A percentile compares a stretch with the other conserved stretches of the same genome.
phyloP scores from a whole-genome alignment of 139 green algal genomes.

The Coelastrella sp. region DNA sequence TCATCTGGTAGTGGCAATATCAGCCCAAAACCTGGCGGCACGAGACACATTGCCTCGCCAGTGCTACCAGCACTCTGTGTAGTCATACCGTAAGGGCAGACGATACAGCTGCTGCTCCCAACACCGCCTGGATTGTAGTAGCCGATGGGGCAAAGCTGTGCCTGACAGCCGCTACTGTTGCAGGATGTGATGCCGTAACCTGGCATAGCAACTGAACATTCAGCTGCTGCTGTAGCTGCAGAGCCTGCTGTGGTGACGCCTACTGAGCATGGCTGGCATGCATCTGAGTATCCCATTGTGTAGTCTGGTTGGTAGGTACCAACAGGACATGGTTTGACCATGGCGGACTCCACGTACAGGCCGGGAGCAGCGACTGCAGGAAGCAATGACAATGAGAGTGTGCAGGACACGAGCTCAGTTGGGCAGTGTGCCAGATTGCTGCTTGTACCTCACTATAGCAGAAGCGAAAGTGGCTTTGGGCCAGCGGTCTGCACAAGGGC shows the following conservation, averaged over 20 bases:
- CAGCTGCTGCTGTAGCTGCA: slow-evolving; percentile 7
- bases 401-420: no score
- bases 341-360: not conserved
- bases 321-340: not conserved
- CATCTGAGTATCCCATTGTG: not conserved
- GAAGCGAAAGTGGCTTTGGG: no score
- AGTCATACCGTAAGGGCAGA: slow-evolving; percentile 4
- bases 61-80: not conserved
- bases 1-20: not conserved
- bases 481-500: no score
- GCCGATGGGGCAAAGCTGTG: not conserved
- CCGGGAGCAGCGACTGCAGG: slow-evolving; percentile 13
- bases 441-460: no score
- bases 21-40: not conserved
- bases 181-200: slow-evolving; percentile 9
- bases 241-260: slow-evolving; percentile 10
- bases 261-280: not conserved
- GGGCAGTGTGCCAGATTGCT: no score
- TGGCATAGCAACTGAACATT: not conserved
- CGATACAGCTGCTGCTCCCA: slow-evolving; percentile 7
- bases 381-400: not conserved
- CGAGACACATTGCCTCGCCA: not conserved
- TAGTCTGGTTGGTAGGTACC: slow-evolving; percentile 15
- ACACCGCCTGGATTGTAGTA: slow-evolving; percentile 9
- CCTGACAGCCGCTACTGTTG: slow-evolving; percentile 14